Evolutionary conservation across 73 alveolate genomes (phyloP).

Genomic region (Paramecium sonneborni): DNA sequence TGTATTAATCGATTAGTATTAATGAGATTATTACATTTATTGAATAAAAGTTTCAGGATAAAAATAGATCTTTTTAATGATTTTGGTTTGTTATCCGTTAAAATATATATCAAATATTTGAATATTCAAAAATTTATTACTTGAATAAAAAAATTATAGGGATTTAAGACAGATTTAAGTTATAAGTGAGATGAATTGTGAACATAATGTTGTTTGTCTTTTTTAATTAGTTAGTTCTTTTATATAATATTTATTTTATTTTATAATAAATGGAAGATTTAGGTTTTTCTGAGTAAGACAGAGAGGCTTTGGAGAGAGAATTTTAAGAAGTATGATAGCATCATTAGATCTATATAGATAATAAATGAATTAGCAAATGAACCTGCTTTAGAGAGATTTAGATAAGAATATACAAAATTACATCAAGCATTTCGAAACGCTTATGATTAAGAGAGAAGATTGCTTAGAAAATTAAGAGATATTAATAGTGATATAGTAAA

Average conservation of each 20-base stretch:
- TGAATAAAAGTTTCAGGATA: not conserved
- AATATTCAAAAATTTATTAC: not conserved
- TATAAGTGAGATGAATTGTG: not conserved
- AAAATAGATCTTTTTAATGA: not conserved
- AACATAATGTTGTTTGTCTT: not conserved
- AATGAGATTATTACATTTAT: not conserved
- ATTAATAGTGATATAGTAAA: constrained; percentile 77
- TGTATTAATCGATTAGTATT: not conserved
- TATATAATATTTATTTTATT: not conserved
- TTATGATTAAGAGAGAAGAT: constrained; percentile 84
- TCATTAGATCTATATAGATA: constrained; percentile 55
- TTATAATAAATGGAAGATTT: constrained; percentile 35
- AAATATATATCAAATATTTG: not conserved
- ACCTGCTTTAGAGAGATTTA: constrained; percentile 87
- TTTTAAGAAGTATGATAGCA: constrained; percentile 60
- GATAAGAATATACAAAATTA: constrained; percentile 86
- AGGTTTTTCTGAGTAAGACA: constrained; percentile 54
- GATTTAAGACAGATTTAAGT: not conserved
- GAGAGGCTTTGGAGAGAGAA: constrained; percentile 76
- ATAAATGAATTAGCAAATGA: constrained; percentile 88
- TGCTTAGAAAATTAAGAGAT: constrained; percentile 76
- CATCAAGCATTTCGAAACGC: constrained; percentile 89
- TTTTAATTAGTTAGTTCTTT: not conserved
- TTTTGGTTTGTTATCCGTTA: not conserved
- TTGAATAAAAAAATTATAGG: not conserved